Conservation (phyloP, 1,139 yeast species). For the Suhomyces anneliseae region DNA sequence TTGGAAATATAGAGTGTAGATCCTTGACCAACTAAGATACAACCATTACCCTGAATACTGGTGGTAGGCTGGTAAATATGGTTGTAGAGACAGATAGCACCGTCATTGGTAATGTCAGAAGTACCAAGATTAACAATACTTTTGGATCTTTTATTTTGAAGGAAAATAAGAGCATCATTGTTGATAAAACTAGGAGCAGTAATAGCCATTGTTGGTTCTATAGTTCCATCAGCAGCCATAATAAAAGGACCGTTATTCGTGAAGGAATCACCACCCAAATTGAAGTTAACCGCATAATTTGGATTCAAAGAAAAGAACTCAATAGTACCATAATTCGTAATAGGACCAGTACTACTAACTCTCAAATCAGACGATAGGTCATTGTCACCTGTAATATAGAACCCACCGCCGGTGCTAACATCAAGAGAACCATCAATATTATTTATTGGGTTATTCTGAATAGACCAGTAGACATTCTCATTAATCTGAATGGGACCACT, state of each 20-base stretch:
- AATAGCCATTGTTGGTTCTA: slow-evolving; percentile 12
- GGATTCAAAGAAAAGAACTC: slow-evolving; percentile 13
- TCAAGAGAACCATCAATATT: slow-evolving; percentile 12
- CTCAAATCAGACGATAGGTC: slow-evolving; percentile 10
- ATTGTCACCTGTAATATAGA: slow-evolving; percentile 12
- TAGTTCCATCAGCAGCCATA: slow-evolving; percentile 12
- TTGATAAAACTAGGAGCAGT: slow-evolving; percentile 13
- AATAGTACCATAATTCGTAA: slow-evolving; percentile 13
- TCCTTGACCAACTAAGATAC: slow-evolving; percentile 13
- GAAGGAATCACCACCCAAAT: slow-evolving; percentile 12
- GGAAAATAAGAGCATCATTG: slow-evolving; percentile 15
- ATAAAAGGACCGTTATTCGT: slow-evolving; percentile 14
- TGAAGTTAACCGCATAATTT: slow-evolving; percentile 10
- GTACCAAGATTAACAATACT: slow-evolving; percentile 13
- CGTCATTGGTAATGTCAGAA: slow-evolving; percentile 12
- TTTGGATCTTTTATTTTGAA: slow-evolving; percentile 11
- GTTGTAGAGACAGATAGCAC: slow-evolving; percentile 17
- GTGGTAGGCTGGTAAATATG: slow-evolving; percentile 14
- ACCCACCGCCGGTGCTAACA: slow-evolving; percentile 13
- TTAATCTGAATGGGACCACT: slow-evolving; percentile 20
- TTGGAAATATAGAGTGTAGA: slow-evolving; percentile 10
- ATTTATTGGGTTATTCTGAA: slow-evolving; percentile 13
- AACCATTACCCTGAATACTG: slow-evolving; percentile 15
- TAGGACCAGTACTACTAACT: slow-evolving; percentile 10
- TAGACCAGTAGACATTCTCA: slow-evolving; percentile 19